A percentile compares a stretch with the other conserved stretches of the same genome.
phyloP scores from a whole-genome alignment of 805 yeast genomes.

The Babjeviella inositovora region DNA sequence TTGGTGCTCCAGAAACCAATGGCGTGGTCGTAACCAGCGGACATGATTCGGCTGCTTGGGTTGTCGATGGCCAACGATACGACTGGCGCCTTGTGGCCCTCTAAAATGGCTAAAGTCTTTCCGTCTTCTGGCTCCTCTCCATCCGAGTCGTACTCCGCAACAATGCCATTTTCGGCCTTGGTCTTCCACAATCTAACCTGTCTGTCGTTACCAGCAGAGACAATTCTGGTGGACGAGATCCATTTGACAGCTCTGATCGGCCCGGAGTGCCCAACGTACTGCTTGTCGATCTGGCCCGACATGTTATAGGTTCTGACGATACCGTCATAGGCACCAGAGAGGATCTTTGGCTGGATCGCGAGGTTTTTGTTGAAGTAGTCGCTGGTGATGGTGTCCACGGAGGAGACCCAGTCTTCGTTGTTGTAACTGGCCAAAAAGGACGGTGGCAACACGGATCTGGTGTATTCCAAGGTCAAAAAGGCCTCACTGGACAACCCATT shows the following conservation, averaged over 20 bases:
- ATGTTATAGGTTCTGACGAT: slow-evolving; percentile 78
- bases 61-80: slow-evolving; percentile 50
- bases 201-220: slow-evolving; percentile 82
- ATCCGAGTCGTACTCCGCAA: slow-evolving; percentile 22
- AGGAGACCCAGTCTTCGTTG: slow-evolving; percentile 93
- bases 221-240: slow-evolving; percentile 58
- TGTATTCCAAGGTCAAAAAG: slow-evolving; percentile 69
- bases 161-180: slow-evolving; percentile 20
- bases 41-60: slow-evolving; percentile 44
- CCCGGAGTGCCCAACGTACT: slow-evolving; percentile 77
- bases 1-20: slow-evolving; percentile 84
- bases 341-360: slow-evolving; percentile 32
- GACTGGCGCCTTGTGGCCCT: slow-evolving; percentile 86
- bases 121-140: slow-evolving; percentile 38
- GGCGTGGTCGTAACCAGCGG: slow-evolving; percentile 71
- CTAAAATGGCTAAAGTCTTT: slow-evolving; percentile 68
- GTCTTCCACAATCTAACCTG: slow-evolving; percentile 81
- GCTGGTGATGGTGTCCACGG: slow-evolving; percentile 37
- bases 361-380: slow-evolving; percentile 16
- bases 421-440: slow-evolving; percentile 73
- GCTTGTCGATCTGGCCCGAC: slow-evolving; percentile 68
- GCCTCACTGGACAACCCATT: slow-evolving; percentile 77
- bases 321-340: slow-evolving; percentile 91
- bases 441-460: slow-evolving; percentile 91
- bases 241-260: slow-evolving; percentile 75